Evolutionary conservation across 2,329 filamentous ascomycete genomes (phyloP), one percentile per base, ranked within the genome.

Genomic region (Cladosporium sp.): DNA sequence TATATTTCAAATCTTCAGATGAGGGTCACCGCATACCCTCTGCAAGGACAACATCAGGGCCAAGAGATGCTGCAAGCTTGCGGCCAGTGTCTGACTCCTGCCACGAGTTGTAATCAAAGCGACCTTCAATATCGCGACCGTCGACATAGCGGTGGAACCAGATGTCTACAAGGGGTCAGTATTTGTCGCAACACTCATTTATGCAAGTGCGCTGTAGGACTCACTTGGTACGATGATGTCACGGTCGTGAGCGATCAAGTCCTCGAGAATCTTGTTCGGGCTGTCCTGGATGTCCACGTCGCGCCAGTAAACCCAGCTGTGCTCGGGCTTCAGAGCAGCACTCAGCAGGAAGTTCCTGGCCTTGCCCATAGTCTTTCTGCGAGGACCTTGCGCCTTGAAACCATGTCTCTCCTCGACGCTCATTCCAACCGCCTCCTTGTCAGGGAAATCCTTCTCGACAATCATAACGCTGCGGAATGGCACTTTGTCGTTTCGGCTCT

Each of bases 21-120:
- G 29, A 14, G 1, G 6, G 26, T 26, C 8, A 16, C 16, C 23
- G 33, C 69, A 31, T 79, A 91, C 91, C 95, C 85, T 99, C 95
- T 28, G 92, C 95, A 33, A 99, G 84, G 66, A 99, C 85, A 26
- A 91, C 84, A 73, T 97, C 88, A 76, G 92, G 93, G 70, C 90
- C 85, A 23, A 98, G 84, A 62, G 82, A 87, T 6, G 85, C 81
- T n/a, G 89, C 84, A 63, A 98, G 85, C 74, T 89, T 90, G 66
- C 90, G 86, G 57, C 86, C 93, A 78, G 94, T 91, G 61, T 93
- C 89, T 11, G 94, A 94, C 81, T 99, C 95, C 72, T 96, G 87
- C 95, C 95, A 99, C 1, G 95, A 98, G 80, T 99, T 99, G 83
- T 99, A 99, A 78, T 99, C 95, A 76, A 98, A 99, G 85, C 92